A percentile compares a stretch with the other conserved stretches of the same genome.
Evolutionary conservation across 139 green algal genomes (phyloP).

Genomic region (Picochlorum sp.): DNA sequence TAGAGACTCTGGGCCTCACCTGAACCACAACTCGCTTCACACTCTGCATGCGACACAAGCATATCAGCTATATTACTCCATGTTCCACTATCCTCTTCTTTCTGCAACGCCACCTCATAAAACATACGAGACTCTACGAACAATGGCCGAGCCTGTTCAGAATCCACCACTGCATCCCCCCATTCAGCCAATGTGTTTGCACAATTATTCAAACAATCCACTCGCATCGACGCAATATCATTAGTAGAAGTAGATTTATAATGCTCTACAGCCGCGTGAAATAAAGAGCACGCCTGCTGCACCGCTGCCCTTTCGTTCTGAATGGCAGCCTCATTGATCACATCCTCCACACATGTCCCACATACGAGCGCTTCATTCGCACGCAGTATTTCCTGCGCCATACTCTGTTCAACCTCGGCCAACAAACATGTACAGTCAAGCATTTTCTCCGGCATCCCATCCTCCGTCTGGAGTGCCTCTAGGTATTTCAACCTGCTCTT

Average conservation of each 20-base stretch:
- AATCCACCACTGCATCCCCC: conserved; percentile 20
- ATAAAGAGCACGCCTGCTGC: conserved; percentile 21
- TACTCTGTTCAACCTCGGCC: conserved; percentile 44
- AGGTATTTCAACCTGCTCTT: conserved; percentile 29
- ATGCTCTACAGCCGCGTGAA: conserved; percentile 22
- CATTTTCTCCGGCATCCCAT: neutral
- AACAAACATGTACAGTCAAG: conserved; percentile 23
- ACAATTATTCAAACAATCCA: conserved; percentile 41
- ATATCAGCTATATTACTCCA: conserved; percentile 54
- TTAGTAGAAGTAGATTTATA: conserved; percentile 20
- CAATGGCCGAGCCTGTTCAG: conserved; percentile 9
- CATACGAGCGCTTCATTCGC: conserved; percentile 11
- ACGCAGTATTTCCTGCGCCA: conserved; percentile 28
- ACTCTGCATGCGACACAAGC: conserved; percentile 37
- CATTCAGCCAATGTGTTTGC: conserved; percentile 35
- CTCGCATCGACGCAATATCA: neutral
- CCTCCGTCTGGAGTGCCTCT: conserved; percentile 1
- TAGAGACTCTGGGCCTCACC: neutral
- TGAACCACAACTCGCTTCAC: conserved; percentile 13
- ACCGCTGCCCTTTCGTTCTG: conserved; percentile 8
- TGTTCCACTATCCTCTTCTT: conserved; percentile 54
- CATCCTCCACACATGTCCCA: conserved; percentile 24
- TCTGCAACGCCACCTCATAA: conserved; percentile 37
- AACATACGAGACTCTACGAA: conserved; percentile 20
- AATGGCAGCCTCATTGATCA: neutral